Evolutionary conservation across 23 red algal species (phyloP).

Genomic region (Gracilaria vermiculophylla): DNA sequence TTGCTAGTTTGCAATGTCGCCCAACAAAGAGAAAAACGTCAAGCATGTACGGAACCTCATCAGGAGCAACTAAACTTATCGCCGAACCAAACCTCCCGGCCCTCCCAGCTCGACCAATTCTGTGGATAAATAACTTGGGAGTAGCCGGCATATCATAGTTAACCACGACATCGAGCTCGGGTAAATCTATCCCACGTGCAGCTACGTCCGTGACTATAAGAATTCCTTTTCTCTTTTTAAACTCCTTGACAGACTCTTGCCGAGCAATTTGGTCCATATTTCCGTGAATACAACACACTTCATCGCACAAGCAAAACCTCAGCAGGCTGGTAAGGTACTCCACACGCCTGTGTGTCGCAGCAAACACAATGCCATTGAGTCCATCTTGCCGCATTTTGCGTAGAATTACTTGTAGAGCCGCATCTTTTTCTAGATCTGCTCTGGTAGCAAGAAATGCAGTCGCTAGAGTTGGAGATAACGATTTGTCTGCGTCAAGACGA

Average conservation of each 20-base stretch:
- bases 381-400: conserved; percentile 1
- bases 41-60: conserved; percentile 85
- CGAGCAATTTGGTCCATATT: conserved; percentile 86
- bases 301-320: neutral
- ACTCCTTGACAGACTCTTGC: conserved; percentile 59
- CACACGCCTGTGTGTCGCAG: conserved; percentile 76
- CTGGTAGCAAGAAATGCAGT: conserved; percentile 49
- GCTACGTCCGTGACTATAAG: conserved; percentile 97
- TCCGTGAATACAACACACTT: conserved; percentile 73
- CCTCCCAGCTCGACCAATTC: conserved; percentile 81
- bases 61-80: conserved; percentile 74
- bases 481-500: conserved; percentile 83
- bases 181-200: conserved; percentile 93
- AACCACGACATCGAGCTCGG: conserved; percentile 86
- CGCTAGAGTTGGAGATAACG: conserved; percentile 78
- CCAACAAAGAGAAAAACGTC: conserved; percentile 80
- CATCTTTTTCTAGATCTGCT: conserved; percentile 41
- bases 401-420: conserved; percentile 14
- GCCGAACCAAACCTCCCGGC: conserved; percentile 73
- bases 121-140: conserved; percentile 96
- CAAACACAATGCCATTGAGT: conserved; percentile 75
- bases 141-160: conserved; percentile 88
- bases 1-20: conserved; percentile 17
- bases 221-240: conserved; percentile 53
- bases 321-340: conserved; percentile 66